phyloP scores from a whole-genome alignment of 441 rosid species.

The Lepidium campestre region DNA sequence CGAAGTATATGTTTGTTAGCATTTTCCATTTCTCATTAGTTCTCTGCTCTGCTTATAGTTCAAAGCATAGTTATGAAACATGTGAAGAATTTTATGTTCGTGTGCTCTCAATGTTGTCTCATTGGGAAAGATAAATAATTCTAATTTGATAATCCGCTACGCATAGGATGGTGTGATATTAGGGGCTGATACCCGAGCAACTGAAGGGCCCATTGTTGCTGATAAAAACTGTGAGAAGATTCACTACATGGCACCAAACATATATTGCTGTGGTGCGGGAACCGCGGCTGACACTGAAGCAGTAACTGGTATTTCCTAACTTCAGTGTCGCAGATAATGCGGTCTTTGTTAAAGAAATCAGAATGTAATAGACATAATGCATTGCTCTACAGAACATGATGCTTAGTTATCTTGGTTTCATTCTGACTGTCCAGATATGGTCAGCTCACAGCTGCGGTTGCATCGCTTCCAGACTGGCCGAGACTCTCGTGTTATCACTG shows the following conservation, averaged over 20 bases:
- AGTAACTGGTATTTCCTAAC: constrained; percentile 71
- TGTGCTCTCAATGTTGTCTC: neutral
- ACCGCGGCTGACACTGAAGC: constrained; percentile 99
- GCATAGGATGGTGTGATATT: constrained; percentile 89
- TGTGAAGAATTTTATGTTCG: neutral
- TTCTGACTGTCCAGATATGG: constrained; percentile 60
- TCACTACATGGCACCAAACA: constrained; percentile 97
- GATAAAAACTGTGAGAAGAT: constrained; percentile 98
- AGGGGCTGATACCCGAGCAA: constrained; percentile 95
- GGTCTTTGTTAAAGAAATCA: neutral
- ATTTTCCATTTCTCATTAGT: neutral
- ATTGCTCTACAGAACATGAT: neutral
- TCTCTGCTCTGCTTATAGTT: neutral
- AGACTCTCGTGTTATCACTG: constrained; percentile 89
- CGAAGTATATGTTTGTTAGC: too few species aligned
- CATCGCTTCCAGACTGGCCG: constrained; percentile 91
- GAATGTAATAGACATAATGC: neutral
- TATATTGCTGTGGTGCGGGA: constrained; percentile 97
- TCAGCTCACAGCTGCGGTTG: constrained; percentile 88
- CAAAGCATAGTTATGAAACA: neutral
- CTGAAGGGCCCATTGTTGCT: constrained; percentile 97
- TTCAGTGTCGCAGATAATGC: neutral
- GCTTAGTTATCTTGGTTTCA: neutral
- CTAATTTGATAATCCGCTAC: neutral
- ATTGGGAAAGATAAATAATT: neutral